Percentiles rank a stretch among this genome's conserved stretches.
Evolutionary conservation across 495 filamentous ascomycete species (phyloP).

Genomic region (Penicillium subrubescens): DNA sequence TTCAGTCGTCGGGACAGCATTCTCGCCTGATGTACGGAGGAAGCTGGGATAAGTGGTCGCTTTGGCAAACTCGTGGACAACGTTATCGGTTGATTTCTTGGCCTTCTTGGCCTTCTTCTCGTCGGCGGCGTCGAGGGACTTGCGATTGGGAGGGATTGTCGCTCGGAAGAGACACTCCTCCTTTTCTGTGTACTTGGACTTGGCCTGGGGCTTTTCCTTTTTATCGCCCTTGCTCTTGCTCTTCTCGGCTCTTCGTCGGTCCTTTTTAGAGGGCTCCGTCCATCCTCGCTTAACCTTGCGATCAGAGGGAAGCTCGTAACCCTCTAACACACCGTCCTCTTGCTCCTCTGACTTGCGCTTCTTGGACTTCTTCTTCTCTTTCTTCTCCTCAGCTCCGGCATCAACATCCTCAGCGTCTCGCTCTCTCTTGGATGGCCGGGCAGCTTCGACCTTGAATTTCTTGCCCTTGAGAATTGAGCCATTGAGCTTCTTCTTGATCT

Average conservation of each 20-base stretch:
- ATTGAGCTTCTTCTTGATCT: constrained; percentile 90
- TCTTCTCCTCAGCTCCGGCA: constrained; percentile 30
- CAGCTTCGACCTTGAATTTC: constrained; percentile 82
- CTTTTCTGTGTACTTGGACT: constrained; percentile 78
- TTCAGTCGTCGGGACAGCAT: constrained; percentile 33
- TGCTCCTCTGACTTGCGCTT: constrained; percentile 66
- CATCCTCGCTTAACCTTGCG: constrained; percentile 88
- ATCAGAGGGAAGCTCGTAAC: constrained; percentile 69
- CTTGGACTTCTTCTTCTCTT: constrained; percentile 51
- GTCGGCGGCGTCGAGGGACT: constrained; percentile 27
- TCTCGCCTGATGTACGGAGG: constrained; percentile 52
- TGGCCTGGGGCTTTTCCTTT: constrained; percentile 58
- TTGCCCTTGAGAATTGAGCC: constrained; percentile 80
- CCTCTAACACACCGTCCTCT: constrained; percentile 63
- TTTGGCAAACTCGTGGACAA: constrained; percentile 82
- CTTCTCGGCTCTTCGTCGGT: constrained; percentile 47
- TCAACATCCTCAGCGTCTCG: constrained; percentile 35
- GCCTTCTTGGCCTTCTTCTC: constrained; percentile 52
- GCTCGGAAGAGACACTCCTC: constrained; percentile 81
- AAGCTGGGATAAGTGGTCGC: constrained; percentile 78
- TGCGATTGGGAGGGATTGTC: constrained; percentile 66
- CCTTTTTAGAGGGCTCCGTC: constrained; percentile 67
- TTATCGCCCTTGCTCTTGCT: constrained; percentile 55
- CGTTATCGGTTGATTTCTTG: constrained; percentile 57
- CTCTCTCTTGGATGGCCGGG: constrained; percentile 60